Evolutionary conservation across 176 grass and related monocot species (phyloP).

Genomic region (Zoysia japonica): DNA sequence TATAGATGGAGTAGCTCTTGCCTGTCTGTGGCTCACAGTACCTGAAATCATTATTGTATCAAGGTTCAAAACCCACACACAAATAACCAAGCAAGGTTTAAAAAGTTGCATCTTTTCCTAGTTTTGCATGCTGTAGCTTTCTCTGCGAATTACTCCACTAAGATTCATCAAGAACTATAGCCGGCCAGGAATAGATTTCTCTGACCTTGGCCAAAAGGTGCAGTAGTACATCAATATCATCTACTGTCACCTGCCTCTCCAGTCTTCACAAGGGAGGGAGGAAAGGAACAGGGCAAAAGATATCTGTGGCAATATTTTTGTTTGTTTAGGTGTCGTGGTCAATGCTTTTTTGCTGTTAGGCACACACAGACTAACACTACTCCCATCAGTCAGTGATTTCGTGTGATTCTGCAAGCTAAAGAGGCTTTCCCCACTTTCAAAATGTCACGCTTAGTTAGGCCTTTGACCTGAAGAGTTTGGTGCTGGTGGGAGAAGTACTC

Average conservation of each 20-base stretch:
- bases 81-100: slow-evolving; percentile 48
- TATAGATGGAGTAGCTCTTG: slow-evolving; percentile 13
- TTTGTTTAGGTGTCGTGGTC: slow-evolving; percentile 52
- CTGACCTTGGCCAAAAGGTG: slow-evolving; percentile 50
- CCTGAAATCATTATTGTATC: slow-evolving; percentile 30
- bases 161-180: slow-evolving; percentile 23
- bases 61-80: slow-evolving; percentile 17
- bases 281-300: slow-evolving; percentile 32
- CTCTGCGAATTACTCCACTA: neutral
- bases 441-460: slow-evolving; percentile 20
- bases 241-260: neutral
- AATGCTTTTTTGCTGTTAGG: slow-evolving; percentile 43
- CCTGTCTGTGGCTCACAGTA: slow-evolving; percentile 29
- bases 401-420: slow-evolving; percentile 28
- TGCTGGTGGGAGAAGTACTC: slow-evolving; percentile 36
- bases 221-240: slow-evolving; percentile 7
- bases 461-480: slow-evolving; percentile 41
- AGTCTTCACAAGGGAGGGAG: slow-evolving; percentile 16
- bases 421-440: slow-evolving; percentile 30
- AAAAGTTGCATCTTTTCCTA: slow-evolving; percentile 51
- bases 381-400: neutral
- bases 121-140: slow-evolving; percentile 39
- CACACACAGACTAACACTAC: slow-evolving; percentile 1
- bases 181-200: slow-evolving; percentile 34
- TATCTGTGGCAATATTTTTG: slow-evolving; percentile 13